Evolutionary conservation across 2,329 filamentous ascomycete species (phyloP).

Genomic region (Leptographium procerum): DNA sequence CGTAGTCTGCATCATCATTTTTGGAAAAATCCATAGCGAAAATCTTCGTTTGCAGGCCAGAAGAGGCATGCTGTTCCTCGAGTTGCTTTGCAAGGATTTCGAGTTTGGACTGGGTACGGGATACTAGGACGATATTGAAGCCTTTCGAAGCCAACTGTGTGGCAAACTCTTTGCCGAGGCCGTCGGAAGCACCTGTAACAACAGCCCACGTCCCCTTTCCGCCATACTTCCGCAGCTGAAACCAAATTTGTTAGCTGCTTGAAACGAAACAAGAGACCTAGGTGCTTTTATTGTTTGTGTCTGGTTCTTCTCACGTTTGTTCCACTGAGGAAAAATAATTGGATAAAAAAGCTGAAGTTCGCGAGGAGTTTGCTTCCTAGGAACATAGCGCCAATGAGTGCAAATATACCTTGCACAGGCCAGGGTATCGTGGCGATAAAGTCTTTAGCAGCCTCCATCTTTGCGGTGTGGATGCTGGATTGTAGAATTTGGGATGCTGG

Average conservation of each 20-base stretch:
- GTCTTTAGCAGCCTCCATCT: constrained; percentile 21
- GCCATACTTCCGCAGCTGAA: constrained; percentile 77
- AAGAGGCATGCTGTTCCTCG: constrained; percentile 51
- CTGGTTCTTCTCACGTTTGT: constrained; percentile 39
- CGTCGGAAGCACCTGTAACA: constrained; percentile 90
- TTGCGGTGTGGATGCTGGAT: neutral
- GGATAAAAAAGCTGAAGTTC: constrained; percentile 50
- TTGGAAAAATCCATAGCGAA: constrained; percentile 86
- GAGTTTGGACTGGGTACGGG: constrained; percentile 89
- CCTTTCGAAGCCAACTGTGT: constrained; percentile 80
- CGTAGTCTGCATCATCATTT: constrained; percentile 72
- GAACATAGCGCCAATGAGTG: constrained; percentile 47
- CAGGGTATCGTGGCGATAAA: constrained; percentile 30
- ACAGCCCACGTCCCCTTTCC: constrained; percentile 89
- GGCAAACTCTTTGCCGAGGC: constrained; percentile 92
- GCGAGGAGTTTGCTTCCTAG: constrained; percentile 44
- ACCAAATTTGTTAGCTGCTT: neutral
- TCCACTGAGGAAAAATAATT: constrained; percentile 56
- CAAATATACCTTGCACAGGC: constrained; percentile 30
- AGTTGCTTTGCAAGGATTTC: constrained; percentile 66
- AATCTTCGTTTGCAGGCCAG: constrained; percentile 57
- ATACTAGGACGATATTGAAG: constrained; percentile 91
- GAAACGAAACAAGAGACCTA: neutral
- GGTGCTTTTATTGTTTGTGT: neutral
- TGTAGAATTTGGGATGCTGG: neutral